phyloP scores from a whole-genome alignment of 177 flowering plant species.

The Tripterygium wilfordii region DNA sequence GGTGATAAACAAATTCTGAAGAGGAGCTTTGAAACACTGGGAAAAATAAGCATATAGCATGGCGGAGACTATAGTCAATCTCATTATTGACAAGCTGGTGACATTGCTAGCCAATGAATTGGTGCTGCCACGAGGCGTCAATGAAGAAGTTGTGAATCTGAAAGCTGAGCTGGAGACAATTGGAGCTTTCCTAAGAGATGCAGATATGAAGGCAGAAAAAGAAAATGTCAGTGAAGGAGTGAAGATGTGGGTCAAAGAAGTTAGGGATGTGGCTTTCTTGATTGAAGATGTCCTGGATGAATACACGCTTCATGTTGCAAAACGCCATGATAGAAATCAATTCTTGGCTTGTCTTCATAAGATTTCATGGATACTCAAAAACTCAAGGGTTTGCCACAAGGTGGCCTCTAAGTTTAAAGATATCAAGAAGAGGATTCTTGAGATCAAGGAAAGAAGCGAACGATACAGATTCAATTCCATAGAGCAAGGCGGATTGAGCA shows the following conservation, averaged over 20 bases:
- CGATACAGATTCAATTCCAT: background rate
- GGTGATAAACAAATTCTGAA: too few species aligned
- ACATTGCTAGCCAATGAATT: background rate
- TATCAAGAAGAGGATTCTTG: slow-evolving; percentile 1
- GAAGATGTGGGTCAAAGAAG: slow-evolving; percentile 12
- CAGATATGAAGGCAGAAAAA: background rate
- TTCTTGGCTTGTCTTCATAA: background rate
- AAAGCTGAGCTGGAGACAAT: background rate
- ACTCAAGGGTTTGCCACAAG: background rate
- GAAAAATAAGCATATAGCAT: too few species aligned
- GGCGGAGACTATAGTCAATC: background rate
- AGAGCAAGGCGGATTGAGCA: background rate
- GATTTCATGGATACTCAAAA: background rate
- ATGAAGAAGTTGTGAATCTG: background rate
- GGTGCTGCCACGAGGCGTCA: background rate
- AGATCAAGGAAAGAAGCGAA: background rate
- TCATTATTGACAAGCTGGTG: background rate
- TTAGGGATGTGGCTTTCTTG: slow-evolving; percentile 6
- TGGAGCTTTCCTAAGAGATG: background rate
- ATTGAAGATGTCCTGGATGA: slow-evolving; percentile 17
- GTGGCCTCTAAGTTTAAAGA: slow-evolving; percentile 1
- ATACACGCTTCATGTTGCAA: slow-evolving; percentile 2
- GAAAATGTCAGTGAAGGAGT: background rate
- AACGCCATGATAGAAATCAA: background rate
- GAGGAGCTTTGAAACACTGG: too few species aligned